phyloP scores from a whole-genome alignment of 164 flowering plant genomes.

The Vitis labrusca region DNA sequence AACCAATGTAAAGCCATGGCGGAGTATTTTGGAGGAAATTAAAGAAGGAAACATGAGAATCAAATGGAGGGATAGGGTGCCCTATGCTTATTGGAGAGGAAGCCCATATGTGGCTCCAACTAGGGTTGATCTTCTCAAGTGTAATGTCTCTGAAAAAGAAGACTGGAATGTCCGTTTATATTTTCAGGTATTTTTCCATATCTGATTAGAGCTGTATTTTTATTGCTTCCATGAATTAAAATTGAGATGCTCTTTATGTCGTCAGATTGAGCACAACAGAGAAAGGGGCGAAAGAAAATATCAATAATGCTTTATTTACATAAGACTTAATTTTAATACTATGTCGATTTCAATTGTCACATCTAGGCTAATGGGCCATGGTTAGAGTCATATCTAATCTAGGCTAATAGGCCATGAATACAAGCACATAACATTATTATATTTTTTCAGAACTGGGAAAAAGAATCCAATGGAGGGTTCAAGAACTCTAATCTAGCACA shows the following conservation, averaged over 20 bases:
- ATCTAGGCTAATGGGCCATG: too few relatives aligned
- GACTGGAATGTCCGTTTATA: constrained; percentile 10
- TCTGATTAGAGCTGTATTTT: too few relatives aligned
- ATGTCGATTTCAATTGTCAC: too few relatives aligned
- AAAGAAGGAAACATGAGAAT: constrained; percentile 5
- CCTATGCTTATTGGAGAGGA: constrained; percentile 24
- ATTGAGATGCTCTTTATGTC: too few relatives aligned
- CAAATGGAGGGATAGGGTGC: constrained; percentile 14
- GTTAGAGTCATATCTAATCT: too few relatives aligned
- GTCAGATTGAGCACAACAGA: too few relatives aligned
- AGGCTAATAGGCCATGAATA: too few relatives aligned
- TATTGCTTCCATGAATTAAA: too few relatives aligned
- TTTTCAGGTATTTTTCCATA: background rate
- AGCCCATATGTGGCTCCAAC: background rate
- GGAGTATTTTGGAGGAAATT: background rate
- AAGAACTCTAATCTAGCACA: constrained; percentile 30
- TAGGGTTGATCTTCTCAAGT: background rate
- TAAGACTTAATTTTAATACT: too few relatives aligned
- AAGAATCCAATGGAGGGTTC: constrained; percentile 27
- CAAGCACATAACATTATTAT: too few relatives aligned
- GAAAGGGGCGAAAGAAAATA: too few relatives aligned
- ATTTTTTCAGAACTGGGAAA: constrained; percentile 18
- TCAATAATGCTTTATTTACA: too few relatives aligned
- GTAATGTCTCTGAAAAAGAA: background rate
- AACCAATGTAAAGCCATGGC: constrained; percentile 17